Conservation (phyloP, 164 flowering plant genomes). For the Vitis riparia region DNA sequence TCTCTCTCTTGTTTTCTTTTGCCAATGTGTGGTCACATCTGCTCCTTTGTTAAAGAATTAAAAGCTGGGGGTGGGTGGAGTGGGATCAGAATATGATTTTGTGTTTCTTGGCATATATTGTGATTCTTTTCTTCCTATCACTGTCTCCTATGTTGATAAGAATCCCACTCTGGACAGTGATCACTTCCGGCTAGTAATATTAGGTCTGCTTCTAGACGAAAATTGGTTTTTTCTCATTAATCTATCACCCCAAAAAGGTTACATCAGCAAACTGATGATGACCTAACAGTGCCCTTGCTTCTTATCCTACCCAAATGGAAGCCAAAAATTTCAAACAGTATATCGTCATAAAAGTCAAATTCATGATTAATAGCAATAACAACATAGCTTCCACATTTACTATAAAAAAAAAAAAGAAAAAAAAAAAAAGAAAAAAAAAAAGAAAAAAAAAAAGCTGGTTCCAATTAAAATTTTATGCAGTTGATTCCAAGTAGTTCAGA, state of each 20-base stretch:
- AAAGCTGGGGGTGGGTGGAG: slow-evolving; percentile 29
- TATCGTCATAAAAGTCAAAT: too few species aligned
- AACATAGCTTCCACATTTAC: too few species aligned
- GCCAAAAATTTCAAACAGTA: too few species aligned
- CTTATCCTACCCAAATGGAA: not conserved
- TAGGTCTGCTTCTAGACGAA: not conserved
- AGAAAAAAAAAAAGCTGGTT: too few species aligned
- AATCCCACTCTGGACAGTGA: slow-evolving; percentile 38
- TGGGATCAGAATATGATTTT: slow-evolving; percentile 49
- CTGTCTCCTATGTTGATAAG: slow-evolving; percentile 48
- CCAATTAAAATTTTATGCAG: too few species aligned
- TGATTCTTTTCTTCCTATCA: slow-evolving; percentile 38
- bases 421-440: too few species aligned
- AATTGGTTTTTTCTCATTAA: too few species aligned
- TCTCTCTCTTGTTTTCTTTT: slow-evolving; percentile 6
- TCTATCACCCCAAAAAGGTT: not conserved
- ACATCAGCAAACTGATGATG: not conserved
- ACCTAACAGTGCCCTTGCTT: not conserved
- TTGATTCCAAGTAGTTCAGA: too few species aligned
- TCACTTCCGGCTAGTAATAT: slow-evolving; percentile 3
- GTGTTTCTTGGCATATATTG: slow-evolving; percentile 20
- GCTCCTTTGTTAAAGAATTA: slow-evolving; percentile 31
- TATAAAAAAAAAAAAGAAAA: too few species aligned
- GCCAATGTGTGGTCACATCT: slow-evolving; percentile 38
- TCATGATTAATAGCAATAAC: too few species aligned